Base-by-base conservation (phyloP, 148 eudicot genomes). In the Rhododendron henanense region DNA sequence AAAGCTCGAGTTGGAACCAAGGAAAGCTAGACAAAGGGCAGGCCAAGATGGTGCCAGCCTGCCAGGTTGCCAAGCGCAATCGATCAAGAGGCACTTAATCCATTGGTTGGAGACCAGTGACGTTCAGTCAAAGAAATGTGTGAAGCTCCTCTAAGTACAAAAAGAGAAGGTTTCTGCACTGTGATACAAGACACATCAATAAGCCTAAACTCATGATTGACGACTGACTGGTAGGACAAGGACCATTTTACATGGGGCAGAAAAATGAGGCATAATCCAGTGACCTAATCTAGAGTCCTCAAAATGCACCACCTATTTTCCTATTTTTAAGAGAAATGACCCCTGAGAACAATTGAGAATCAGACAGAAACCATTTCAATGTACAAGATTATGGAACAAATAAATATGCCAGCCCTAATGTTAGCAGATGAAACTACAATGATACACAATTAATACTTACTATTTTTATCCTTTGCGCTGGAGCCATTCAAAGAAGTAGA, bases 401-500 rank as follows among this genome's bases (percentile, higher is more conserved):
- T 11, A 82, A 48, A 18, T 44, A 59, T 41, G 78, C 53, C 23
- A 67, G 67, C 37, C 33, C 8, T 25, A 37, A 47, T 69, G 53
- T 73, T 11, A 65, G 79, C 16, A 81, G 59, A 75, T n/a, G 44
- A 16, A 81, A 47, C 23, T 55, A 61, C 41, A 18, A 45, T 63
- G 9, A 76, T 48, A 9, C 78, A 74, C 82, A 87, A 86, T 59
- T 74, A 0, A 57, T 41, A 92, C 93, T 91, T 85, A 95, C 98
- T 87, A 57, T 89, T 88, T 80, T 93, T 92, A 76, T 81, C 86
- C 86, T 84, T 88, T 61, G 90, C 88, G 81, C 53, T 57, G 50
- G 88, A 85, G 87, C 94, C 96, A 88, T 93, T 92, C 2, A 83
- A 53, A 79, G 84, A 76, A 81, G 81, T 81, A 87, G 82, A 84